Base-by-base conservation (phyloP, 2,329 filamentous ascomycete species). In the Penicillium nordicum region DNA sequence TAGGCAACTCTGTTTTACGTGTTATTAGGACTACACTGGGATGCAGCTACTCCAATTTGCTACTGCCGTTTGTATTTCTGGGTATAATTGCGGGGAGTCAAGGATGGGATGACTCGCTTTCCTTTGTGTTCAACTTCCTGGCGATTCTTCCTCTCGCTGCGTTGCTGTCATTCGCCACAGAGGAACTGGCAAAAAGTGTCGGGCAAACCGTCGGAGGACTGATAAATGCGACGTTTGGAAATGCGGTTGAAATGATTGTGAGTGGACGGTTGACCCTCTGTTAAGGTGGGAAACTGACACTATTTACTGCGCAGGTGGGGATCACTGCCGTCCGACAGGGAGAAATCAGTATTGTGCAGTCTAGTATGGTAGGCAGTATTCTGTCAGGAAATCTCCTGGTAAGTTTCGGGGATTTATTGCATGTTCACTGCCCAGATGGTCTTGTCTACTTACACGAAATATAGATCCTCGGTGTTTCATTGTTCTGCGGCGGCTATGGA, bases 61-160 rank as follows among this genome's bases (percentile, higher is more conserved):
- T 95, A 18, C 77, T 94, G 18, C 55, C 94, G 9, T 84, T 86
- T 25, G 89, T 89, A 0, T 89, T 90, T 0, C 80, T 86, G 12
- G 90, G 90, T 16, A 88, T 94, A 60, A 87, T 82, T 2, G 74
- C 91, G 48, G 82, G 88, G 64, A 89, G 85, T 65, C 74, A 84
- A 16, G 64, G 74, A 11, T 74, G 87, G 58, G 78, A 80, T 68
- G 76, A 79, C 7, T 79, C 86, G 45, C 78, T 79, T n/a, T 78
- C 91, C 51, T 95, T 95, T 67, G 82, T 90, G 50, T 82, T 94
- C 76, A 95, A 95, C 76, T 95, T 95, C 68, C 81, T 95, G 58
- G 81, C 82, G 54, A 83, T 84, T 65, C 74, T 84, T 46, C 82
- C 82, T 6, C 74, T 84, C 47, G 82, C 81, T 0, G 76, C 80